Evolutionary conservation across 768 basidiomycete species (phyloP), one percentile per base, ranked within the genome.

Genomic region (Cystoderma amianthinum): DNA sequence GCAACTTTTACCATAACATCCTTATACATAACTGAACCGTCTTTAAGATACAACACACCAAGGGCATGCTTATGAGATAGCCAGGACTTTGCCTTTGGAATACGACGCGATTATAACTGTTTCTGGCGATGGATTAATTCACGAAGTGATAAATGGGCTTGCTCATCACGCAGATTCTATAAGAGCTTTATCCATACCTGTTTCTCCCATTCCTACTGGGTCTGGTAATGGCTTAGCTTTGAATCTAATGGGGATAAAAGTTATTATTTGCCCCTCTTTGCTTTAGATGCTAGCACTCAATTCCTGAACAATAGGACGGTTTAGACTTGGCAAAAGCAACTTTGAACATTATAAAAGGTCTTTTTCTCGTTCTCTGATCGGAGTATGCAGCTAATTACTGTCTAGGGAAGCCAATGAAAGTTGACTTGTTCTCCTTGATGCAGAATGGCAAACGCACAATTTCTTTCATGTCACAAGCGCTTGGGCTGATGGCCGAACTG

Each of bases 111-210:
- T 94, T 32, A 71, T 87, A 25, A 61, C 78, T 21, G 71, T 93
- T 17, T 91, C 88, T 0, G 91, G 91, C 0, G 91, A 94, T 51
- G 91, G 91, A 5, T 68, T 89, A 24, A 54, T 90, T 12, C 85
- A 92, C 52, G 91, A 94, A 61, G 69, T 89, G 17, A 50, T 91
- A 55, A 94, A 94, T 53, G 91, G 90, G 2, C 77, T 92, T 42
- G 79, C 84, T 2, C 64, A 79, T 40, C 82, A 85, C 44, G 59
- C 64, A 20, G 65, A 80, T 25, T 76, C 82, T 2, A 56, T 63
- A 24, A 68, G 65, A 36, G 89, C 85, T 0, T 74, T 92, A 42
- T 56, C 54, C 34, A 77, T 79, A 21, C 87, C 91, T 1, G 61
- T 94, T 18, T 78, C 80, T 0, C 87, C 83, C 2, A 78, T 93